Evolutionary conservation across 768 basidiomycete species (phyloP).

Genomic region (Ephemerocybe angulata): DNA sequence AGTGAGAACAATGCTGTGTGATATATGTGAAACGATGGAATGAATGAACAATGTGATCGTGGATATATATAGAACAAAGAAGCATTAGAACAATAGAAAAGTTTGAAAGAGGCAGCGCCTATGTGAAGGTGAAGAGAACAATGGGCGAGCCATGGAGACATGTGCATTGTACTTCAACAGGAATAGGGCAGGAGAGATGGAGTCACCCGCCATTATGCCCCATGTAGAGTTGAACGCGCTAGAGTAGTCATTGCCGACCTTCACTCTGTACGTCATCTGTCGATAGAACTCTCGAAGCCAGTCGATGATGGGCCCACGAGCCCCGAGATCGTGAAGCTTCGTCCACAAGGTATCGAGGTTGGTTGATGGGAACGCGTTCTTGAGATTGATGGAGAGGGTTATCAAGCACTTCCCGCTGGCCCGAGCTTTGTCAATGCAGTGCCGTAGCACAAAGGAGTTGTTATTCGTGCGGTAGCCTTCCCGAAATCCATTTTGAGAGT

Average conservation of each 20-base stretch:
- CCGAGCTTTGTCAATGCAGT: not conserved
- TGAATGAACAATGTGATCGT: too few species aligned
- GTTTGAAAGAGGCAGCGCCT: too few species aligned
- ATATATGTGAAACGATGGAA: too few species aligned
- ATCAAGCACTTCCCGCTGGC: not conserved
- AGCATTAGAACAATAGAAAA: too few species aligned
- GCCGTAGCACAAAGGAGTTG: not conserved
- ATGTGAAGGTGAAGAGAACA: too few species aligned
- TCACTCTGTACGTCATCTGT: not conserved
- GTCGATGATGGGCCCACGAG: not conserved
- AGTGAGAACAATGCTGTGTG: too few species aligned
- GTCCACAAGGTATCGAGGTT: not conserved
- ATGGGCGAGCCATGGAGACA: too few species aligned
- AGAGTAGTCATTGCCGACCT: not conserved
- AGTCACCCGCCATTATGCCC: not conserved
- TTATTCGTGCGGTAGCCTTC: not conserved
- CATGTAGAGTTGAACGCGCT: not conserved
- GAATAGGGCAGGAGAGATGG: not conserved
- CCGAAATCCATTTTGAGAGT: not conserved
- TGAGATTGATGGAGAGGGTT: not conserved
- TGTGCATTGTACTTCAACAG: too few species aligned
- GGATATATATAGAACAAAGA: too few species aligned
- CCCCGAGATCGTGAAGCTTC: not conserved
- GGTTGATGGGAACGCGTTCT: not conserved
- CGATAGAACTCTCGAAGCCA: not conserved